Evolutionary conservation across 164 flowering plant genomes (phyloP), one percentile per base, ranked within the genome.

Genomic region (Macadamia integrifolia): DNA sequence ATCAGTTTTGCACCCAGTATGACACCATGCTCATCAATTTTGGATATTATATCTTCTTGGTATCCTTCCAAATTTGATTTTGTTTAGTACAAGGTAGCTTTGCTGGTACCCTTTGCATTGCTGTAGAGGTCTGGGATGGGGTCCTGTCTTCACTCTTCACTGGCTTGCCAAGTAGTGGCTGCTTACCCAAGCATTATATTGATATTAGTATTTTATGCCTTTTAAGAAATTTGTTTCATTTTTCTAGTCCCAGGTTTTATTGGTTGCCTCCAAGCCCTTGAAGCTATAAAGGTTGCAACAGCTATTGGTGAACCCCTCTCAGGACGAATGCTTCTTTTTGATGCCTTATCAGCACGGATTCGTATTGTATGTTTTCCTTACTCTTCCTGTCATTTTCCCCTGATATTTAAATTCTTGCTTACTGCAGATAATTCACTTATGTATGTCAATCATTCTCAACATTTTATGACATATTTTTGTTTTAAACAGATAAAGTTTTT

Each of bases 261-360:
- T 80, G 98, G 98, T 58, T 88, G 95, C 80, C 92, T 94, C 61
- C 98, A 94, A 83, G 98, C 98, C 17, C 77, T 94, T 13, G 98
- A 94, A 76, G 97, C 98, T 59, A 86, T 94, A 69, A 94, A 94
- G 81, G 77, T 94, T 75, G 95, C 92, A 56, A 82, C 87, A 80
- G 82, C 73, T 55, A 74, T 90, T 79, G 98, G 98, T 50, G 97
- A 94, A 68, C 91, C 97, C 58, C 95, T 94, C 6, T 82, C 96
- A 35, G 89, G 88, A 68, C 61, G 97, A 59, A 90, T 94, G 98
- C 93, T 94, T 80, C 85, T 94, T 31, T 81, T 92, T 73, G 97
- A 94, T 90, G 95, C 97, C 62, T 77, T 92, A 58, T 82, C 97
- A 18, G 85, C 84, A 62, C 80, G 89, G 62, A 86, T 91, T 56